Conservation (phyloP, 2,329 filamentous ascomycete species). For the Didymella glomerata region DNA sequence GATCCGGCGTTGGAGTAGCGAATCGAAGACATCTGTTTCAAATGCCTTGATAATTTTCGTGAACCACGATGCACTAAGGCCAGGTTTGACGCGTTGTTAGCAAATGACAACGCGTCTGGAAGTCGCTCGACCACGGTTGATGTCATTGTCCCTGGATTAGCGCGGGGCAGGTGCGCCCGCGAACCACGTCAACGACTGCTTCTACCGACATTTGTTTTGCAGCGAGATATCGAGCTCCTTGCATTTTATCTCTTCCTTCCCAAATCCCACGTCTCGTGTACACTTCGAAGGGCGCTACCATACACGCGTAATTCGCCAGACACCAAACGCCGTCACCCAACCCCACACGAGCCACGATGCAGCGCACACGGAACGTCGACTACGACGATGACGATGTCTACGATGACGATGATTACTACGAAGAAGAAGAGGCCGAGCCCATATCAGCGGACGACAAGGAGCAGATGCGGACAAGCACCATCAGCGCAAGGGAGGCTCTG, state of each 20-base stretch:
- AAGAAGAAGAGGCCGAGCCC: conserved; percentile 27
- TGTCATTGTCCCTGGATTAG: conserved; percentile 23
- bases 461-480: conserved; percentile 71
- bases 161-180: conserved; percentile 29
- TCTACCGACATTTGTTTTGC: conserved; percentile 17
- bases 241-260: neutral
- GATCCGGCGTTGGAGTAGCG: conserved; percentile 10
- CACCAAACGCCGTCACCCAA: neutral
- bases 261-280: neutral
- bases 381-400: conserved; percentile 63
- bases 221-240: neutral
- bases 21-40: neutral
- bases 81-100: neutral
- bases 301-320: neutral
- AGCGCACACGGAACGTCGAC: conserved; percentile 57
- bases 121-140: conserved; percentile 2
- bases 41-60: neutral
- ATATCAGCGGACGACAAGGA: conserved; percentile 49
- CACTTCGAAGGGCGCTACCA: neutral
- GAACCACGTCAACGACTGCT: conserved; percentile 30
- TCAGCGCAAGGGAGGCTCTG: conserved; percentile 72
- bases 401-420: conserved; percentile 59
- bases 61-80: neutral
- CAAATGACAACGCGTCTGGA: neutral
- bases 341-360: conserved; percentile 34